Base-by-base conservation (phyloP, 352 stramenopile genomes). In the Aphanomyces stellatus region DNA sequence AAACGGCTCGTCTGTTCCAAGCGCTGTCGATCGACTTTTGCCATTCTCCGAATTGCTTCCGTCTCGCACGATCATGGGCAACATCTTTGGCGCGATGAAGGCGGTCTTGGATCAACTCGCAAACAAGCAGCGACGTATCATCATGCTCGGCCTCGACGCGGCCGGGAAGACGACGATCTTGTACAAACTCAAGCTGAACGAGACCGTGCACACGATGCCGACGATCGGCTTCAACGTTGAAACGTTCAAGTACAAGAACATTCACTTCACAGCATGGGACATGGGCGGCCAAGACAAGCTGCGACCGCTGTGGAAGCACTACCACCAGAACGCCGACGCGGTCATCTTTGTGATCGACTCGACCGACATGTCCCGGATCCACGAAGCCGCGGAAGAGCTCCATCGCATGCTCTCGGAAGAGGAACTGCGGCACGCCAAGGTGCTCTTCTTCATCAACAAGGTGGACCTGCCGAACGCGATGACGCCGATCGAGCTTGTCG, bases 91-190 rank as follows among this genome's bases (percentile, higher is more conserved):
- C 46, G 46, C 46, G 46, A 53, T 53, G 46, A 53, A 53, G 46
- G 19, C 46, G 17, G 46, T 28, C 8, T 28, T 53, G 10, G 46
- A 53, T 1, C 8, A 28, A 8, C 46, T 53, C 24, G 46, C 17
- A 28, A 53, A 22, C 17, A 53, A 53, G 46, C 46, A 53, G 46
- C 46, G 46, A 28, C 78, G 88, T 59, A 94, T 97, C 66, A 72
- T 98, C 53, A 97, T 98, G 77, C 81, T 96, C n/a, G 88, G 88
- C 0, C 80, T 97, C 13, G 95, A 98, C 76, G 92, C 88, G 25
- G 96, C 94, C 24, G 95, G 95, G 74, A 99, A 99, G 81, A 99
- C 96, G 1, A 99, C 96, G 33, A 95, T 98, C 69, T 84, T 98
- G 10, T 91, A 96, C 78, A 82, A 85, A 61, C 80, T 96, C 65